Evolutionary conservation across 805 yeast genomes (phyloP), one percentile per base, ranked within the genome.

Genomic region (Metschnikowia cerradonensis): DNA sequence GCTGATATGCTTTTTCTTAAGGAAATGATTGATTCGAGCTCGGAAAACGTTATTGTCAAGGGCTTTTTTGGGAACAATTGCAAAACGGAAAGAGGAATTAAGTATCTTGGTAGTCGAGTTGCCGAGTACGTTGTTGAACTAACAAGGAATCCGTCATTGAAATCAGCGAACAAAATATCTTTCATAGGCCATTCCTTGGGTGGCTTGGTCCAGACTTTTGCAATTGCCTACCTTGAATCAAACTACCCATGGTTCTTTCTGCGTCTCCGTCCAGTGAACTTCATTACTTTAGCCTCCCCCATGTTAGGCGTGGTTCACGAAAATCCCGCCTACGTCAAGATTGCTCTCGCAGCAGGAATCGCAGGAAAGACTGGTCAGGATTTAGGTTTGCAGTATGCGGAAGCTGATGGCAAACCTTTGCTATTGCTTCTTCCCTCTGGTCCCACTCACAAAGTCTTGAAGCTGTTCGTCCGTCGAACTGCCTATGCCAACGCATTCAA

Each of bases 301-400:
- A 75, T 90, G 60, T 71, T 94, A 13, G 99, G 99, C 0, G 83
- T 94, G 2, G 80, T 88, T 17, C 83, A 87, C 52, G 99, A 94
- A 55, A 88, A 89, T 63, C 97, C 98, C 0, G 79, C 81, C 2
- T 89, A 87, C 63, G 87, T 92, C 13, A 88, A 90, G 52, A 63
- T 90, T 45, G 96, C 94, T 0, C 72, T 94, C 11, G 89, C 85
- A 70, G 78, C 91, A 34, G 99, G 99, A 0, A 76, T 90, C 20
- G 84, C 90, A n/a, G 99, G 99, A 3, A 80, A 81, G 54, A 88
- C 97, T 0, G 99, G 99, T 4, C 85, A 89, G 58, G 99, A 94
- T 64, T 71, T 94, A 52, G 92, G 92, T 0, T 76, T 94, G 37
- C 76, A 77, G 51, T 68, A 67, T 37, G 50, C 70, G 2, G 79